phyloP scores from a whole-genome alignment of 2,329 filamentous ascomycete genomes.

The Huntiella abstrusa region DNA sequence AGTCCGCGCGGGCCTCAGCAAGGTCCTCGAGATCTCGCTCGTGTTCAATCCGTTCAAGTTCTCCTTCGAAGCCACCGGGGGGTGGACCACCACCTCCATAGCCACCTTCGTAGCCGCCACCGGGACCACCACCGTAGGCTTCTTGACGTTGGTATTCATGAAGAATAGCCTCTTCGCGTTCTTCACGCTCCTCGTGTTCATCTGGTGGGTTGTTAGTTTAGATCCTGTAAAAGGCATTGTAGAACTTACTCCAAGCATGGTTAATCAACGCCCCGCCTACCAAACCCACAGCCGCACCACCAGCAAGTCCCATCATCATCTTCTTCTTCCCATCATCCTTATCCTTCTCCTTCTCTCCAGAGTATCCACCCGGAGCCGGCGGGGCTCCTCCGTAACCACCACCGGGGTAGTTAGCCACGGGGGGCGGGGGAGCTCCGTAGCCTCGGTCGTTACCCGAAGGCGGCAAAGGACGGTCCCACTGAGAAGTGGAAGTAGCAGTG shows the following conservation, averaged over 20 bases:
- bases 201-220: slow-evolving; percentile 1
- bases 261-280: slow-evolving; percentile 39
- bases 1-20: slow-evolving; percentile 25
- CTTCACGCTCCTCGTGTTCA: slow-evolving; percentile 7
- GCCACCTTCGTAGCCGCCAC: slow-evolving; percentile 19
- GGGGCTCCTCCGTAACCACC: neutral
- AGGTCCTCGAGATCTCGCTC: slow-evolving; percentile 24
- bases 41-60: neutral
- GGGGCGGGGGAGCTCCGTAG: slow-evolving; percentile 5
- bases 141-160: slow-evolving; percentile 8
- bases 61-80: slow-evolving; percentile 6
- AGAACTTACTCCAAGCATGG: slow-evolving; percentile 32
- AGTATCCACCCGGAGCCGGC: slow-evolving; percentile 12
- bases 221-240: neutral
- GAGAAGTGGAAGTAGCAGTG: slow-evolving; percentile 37
- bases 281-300: slow-evolving; percentile 37
- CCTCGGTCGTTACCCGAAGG: slow-evolving; percentile 2
- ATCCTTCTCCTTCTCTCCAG: slow-evolving; percentile 17
- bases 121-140: slow-evolving; percentile 5
- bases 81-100: neutral
- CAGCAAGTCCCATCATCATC: slow-evolving; percentile 38
- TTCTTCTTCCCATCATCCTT: slow-evolving; percentile 30
- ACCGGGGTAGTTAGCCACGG: slow-evolving; percentile 4
- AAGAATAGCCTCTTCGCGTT: neutral
- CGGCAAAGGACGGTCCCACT: slow-evolving; percentile 40